A percentile compares a stretch with the other conserved stretches of the same genome.
phyloP scores from a whole-genome alignment of 164 flowering plant species.

The Berberis thunbergii region DNA sequence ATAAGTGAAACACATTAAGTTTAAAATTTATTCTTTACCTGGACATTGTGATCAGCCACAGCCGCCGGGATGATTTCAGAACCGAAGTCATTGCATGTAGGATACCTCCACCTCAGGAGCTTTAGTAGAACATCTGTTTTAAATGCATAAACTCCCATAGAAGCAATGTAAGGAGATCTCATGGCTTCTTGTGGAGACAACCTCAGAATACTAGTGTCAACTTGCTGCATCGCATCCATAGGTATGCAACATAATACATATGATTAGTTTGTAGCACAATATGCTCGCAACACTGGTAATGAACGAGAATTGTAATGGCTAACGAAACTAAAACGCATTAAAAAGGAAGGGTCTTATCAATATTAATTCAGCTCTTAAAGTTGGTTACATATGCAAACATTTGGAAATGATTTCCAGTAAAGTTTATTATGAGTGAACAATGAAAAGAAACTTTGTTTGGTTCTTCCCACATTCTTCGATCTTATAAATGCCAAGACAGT shows the following conservation, averaged over 20 bases:
- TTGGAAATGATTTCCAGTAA: neutral
- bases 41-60: slow-evolving; percentile 64
- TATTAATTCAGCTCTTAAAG: neutral
- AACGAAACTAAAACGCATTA: neutral
- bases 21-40: slow-evolving; percentile 30
- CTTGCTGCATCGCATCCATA: slow-evolving; percentile 45
- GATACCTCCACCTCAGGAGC: slow-evolving; percentile 75
- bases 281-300: neutral
- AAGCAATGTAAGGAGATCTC: slow-evolving; percentile 76
- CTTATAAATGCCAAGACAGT: too few relatives aligned
- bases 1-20: neutral
- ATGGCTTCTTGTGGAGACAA: slow-evolving; percentile 57
- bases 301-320: neutral
- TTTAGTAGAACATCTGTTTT: slow-evolving; percentile 60
- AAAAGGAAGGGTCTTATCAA: too few relatives aligned
- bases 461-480: too few relatives aligned
- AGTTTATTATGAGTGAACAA: neutral
- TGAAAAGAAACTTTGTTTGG: neutral
- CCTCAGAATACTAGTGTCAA: slow-evolving; percentile 65
- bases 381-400: neutral
- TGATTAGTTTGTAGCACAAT: neutral
- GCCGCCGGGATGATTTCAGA: slow-evolving; percentile 94
- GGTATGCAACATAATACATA: neutral
- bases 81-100: slow-evolving; percentile 86
- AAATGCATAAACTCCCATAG: slow-evolving; percentile 95